Base-by-base conservation (phyloP, 495 filamentous ascomycete genomes). In the Sporormia fimetaria region DNA sequence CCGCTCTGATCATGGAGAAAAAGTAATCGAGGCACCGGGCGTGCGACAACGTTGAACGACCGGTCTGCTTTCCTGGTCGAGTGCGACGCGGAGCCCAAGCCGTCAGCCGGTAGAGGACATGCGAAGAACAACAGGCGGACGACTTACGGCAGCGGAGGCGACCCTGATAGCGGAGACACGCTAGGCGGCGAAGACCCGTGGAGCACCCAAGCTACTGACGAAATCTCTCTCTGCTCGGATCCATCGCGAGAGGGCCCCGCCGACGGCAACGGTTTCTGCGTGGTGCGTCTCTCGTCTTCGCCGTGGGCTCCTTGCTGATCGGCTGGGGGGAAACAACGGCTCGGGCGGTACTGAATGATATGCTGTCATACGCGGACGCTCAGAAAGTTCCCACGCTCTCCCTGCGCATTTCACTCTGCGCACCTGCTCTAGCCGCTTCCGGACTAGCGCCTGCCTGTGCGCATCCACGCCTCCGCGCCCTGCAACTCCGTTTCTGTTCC, bases 1-100 rank as follows among this genome's bases (percentile, higher is more conserved):
- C 20, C 35, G 40, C 31, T 40, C 40, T 36, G 47, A 51, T 51
- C 47, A 51, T 45, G 44, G 38, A 8, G 30, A 31, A 22, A 32
- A 40, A 33, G 12, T 12, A 27, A 27, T 7, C 7, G 25, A 7
- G 25, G 25, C 12, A n/a, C 7, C 12, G 25, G 7, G 25, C 25
- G 12, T 7, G 25, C 7, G 12, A 18, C 21, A 33, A 23, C 21
- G 16, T 29, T 18, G 10, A 20, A 3, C 6, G 7, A 11, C 20
- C 30, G 24, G 11, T 11, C 31, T 27, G 18, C 12, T 17, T 9
- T 23, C 28, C 32, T 8, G 22, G 31, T 31, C 16, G 6, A 8
- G 21, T 29, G n/a, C 14, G 31, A 23, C 40, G 26, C 35, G 44
- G 36, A 40, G 47, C 25, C 25, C 25, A 27, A n/a, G 12, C 7